Conservation (phyloP, 371 early-diverging fungal species). For the Mortierella sp. region DNA sequence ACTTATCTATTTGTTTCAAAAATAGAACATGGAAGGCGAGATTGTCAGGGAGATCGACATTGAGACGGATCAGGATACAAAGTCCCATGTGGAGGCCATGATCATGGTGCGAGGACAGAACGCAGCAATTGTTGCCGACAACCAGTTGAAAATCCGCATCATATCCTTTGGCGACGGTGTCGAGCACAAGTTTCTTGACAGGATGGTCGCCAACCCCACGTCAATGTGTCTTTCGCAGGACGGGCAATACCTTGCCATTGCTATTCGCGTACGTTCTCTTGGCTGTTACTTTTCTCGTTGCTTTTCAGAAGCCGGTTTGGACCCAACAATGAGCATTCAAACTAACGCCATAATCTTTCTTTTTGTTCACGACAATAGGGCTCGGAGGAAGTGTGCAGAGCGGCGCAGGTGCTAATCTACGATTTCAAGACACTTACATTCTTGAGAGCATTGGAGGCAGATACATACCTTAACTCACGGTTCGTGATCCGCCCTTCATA, state of each 20-base stretch:
- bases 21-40: slow-evolving; percentile 38
- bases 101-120: slow-evolving; percentile 36
- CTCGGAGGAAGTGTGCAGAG: slow-evolving; percentile 29
- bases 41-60: slow-evolving; percentile 16
- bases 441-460: slow-evolving; percentile 38
- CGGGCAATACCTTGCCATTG: slow-evolving; percentile 24
- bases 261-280: slow-evolving; percentile 20
- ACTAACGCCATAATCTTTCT: neutral
- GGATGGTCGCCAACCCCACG: slow-evolving; percentile 19
- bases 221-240: slow-evolving; percentile 25
- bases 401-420: slow-evolving; percentile 40
- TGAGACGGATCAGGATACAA: neutral
- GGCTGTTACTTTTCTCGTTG: neutral
- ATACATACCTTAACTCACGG: slow-evolving; percentile 27
- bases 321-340: neutral
- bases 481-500: slow-evolving; percentile 44
- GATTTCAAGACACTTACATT: slow-evolving; percentile 25
- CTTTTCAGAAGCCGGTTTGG: neutral
- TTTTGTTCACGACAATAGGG: slow-evolving; percentile 10
- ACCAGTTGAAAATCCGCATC: slow-evolving; percentile 14
- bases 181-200: slow-evolving; percentile 27
- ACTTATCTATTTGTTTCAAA: neutral
- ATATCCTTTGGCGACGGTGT: slow-evolving; percentile 21
- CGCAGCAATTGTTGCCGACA: slow-evolving; percentile 17
- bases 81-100: slow-evolving; percentile 5